phyloP scores from a whole-genome alignment of 2,329 filamentous ascomycete genomes.

The Ophiognomonia clavigignenti-juglandacearum region DNA sequence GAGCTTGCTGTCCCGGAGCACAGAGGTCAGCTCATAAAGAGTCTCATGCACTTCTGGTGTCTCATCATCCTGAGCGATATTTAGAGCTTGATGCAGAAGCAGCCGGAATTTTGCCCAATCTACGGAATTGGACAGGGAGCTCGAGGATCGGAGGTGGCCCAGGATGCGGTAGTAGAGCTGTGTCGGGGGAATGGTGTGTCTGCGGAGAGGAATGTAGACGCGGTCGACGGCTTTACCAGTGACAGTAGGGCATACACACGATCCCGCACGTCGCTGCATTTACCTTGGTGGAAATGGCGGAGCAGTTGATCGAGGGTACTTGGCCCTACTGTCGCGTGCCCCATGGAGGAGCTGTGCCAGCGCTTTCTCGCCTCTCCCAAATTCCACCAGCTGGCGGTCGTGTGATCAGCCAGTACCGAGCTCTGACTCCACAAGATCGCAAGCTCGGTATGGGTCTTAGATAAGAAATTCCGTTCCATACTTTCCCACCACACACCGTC shows the following conservation, averaged over 20 bases:
- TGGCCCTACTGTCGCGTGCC: background rate
- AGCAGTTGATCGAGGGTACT: conserved; percentile 5
- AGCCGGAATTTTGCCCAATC: background rate
- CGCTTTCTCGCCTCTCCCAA: conserved; percentile 1
- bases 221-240: background rate
- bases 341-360: conserved; percentile 4
- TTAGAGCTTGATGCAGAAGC: background rate
- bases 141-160: background rate
- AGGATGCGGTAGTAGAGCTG: conserved; percentile 9
- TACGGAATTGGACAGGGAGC: background rate
- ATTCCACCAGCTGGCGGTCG: conserved; percentile 6
- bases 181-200: conserved; percentile 6
- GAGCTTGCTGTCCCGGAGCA: background rate
- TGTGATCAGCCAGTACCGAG: background rate
- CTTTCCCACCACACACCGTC: conserved; percentile 6
- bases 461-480: background rate
- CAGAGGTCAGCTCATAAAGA: background rate
- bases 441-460: background rate
- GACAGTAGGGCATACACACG: conserved; percentile 6
- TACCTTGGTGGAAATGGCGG: background rate
- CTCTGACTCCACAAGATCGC: background rate
- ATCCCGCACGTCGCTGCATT: conserved; percentile 8
- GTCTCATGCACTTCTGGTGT: background rate
- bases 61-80: background rate
- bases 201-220: background rate